A percentile compares a stretch with the other conserved stretches of the same genome.
Conservation (phyloP, 306 rosid species). For the Leucaena leucocephala region DNA sequence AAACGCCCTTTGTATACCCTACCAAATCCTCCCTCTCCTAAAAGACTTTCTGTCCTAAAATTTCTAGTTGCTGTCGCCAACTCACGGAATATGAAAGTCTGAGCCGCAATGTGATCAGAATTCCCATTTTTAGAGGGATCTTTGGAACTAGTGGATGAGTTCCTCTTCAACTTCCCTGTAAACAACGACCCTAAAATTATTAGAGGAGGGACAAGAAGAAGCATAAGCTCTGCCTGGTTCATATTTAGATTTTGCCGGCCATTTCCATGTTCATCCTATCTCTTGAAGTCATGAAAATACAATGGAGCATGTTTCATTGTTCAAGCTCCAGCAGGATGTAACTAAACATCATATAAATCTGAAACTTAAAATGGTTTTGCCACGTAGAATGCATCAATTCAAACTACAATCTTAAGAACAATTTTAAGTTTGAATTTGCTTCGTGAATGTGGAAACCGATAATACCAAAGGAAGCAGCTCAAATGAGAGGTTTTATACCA, state of each 20-base stretch:
- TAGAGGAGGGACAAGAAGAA: constrained; percentile 17
- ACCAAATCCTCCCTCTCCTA: constrained; percentile 97
- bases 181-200: constrained; percentile 25
- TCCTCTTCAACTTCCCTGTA: constrained; percentile 60
- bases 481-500: constrained; percentile 9
- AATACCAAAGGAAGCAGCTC: constrained; percentile 24
- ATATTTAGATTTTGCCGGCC: constrained; percentile 12
- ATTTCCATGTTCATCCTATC: neutral
- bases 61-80: constrained; percentile 88
- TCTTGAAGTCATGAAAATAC: constrained; percentile 19
- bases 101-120: constrained; percentile 78
- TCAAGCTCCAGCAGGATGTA: constrained; percentile 14
- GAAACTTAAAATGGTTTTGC: constrained; percentile 3
- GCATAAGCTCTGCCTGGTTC: constrained; percentile 14
- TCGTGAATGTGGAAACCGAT: constrained; percentile 18
- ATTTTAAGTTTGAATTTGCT: constrained; percentile 11
- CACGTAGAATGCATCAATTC: constrained; percentile 4
- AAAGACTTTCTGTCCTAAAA: constrained; percentile 76
- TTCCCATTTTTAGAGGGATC: constrained; percentile 63
- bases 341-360: neutral
- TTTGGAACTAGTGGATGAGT: constrained; percentile 51
- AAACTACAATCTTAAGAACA: neutral
- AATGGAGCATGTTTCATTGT: constrained; percentile 13
- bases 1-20: constrained; percentile 86
- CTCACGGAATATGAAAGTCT: constrained; percentile 83